A percentile compares a stretch with the other conserved stretches of the same genome.
Conservation (phyloP, 352 stramenopile species). For the Phytophthora podocarpi region DNA sequence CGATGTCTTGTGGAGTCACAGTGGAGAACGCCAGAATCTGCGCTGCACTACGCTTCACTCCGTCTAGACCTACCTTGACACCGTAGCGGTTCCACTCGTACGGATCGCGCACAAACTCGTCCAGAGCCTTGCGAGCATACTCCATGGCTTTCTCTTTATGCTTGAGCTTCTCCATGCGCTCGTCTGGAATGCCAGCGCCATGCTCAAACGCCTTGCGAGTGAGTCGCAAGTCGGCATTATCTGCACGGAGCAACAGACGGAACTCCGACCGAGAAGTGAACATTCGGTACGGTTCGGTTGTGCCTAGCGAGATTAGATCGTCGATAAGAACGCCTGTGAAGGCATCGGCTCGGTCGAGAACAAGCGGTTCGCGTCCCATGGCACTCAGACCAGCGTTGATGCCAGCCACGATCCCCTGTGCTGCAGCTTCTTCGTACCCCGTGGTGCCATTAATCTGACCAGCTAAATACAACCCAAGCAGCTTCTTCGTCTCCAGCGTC, state of each 20-base stretch:
- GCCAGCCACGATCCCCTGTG: conserved; percentile 97
- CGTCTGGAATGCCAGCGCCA: conserved; percentile 66
- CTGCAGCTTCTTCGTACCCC: conserved; percentile 99
- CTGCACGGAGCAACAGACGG: conserved; percentile 81
- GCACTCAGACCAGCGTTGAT: conserved; percentile 93
- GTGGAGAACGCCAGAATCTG: conserved; percentile 77
- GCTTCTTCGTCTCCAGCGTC: conserved; percentile 95
- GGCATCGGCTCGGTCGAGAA: conserved; percentile 93
- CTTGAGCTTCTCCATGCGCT: conserved; percentile 83
- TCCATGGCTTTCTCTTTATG: conserved; percentile 84
- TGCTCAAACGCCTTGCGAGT: conserved; percentile 92
- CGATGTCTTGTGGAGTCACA: conserved; percentile 60
- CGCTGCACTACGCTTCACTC: conserved; percentile 78
- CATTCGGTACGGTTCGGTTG: conserved; percentile 98
- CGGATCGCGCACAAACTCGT: conserved; percentile 66
- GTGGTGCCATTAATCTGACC: conserved; percentile 99
- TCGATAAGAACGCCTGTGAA: conserved; percentile 99
- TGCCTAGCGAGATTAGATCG: conserved; percentile 97
- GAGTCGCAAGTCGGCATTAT: conserved; percentile 98
- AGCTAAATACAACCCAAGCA: conserved; percentile 93
- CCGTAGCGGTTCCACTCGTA: conserved; percentile 88
- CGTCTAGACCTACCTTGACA: conserved; percentile 75
- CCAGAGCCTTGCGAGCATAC: conserved; percentile 52
- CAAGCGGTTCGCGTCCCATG: conserved; percentile 71
- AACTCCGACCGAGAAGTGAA: conserved; percentile 98